Conservation (phyloP, 441 rosid genomes). For the Arabidopsis hybrid region DNA sequence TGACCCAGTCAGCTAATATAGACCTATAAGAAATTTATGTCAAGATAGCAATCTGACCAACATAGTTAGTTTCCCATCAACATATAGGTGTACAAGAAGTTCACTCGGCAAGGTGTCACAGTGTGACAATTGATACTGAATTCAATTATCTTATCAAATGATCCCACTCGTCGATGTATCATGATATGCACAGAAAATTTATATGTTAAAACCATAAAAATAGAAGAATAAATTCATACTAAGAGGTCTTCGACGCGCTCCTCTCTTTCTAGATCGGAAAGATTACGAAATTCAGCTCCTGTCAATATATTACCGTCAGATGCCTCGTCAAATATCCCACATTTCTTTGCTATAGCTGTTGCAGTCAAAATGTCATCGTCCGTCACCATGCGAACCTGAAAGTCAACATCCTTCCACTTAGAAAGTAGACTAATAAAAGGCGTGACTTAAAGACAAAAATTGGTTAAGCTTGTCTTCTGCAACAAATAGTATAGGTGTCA, state of each 20-base stretch:
- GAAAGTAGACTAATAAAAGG: too few species aligned
- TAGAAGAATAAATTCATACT: conserved; percentile 48
- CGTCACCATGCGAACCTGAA: conserved; percentile 79
- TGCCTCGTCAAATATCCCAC: conserved; percentile 70
- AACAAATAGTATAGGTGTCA: conserved; percentile 1
- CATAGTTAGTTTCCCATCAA: background rate
- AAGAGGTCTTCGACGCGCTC: conserved; percentile 56
- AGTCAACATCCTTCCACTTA: too few species aligned
- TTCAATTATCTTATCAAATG: background rate
- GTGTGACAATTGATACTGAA: conserved; percentile 12
- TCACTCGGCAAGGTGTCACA: background rate
- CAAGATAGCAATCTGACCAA: conserved; percentile 1
- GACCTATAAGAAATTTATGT: background rate
- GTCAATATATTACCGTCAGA: conserved; percentile 55
- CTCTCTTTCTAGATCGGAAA: conserved; percentile 63
- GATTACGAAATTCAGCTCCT: conserved; percentile 69
- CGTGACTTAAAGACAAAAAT: too few species aligned
- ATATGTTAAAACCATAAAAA: background rate
- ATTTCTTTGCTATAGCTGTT: conserved; percentile 77
- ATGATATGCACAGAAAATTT: background rate
- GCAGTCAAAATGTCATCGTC: conserved; percentile 87
- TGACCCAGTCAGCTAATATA: background rate
- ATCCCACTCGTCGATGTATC: too few species aligned
- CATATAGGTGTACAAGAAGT: conserved; percentile 14
- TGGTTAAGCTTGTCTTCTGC: background rate